phyloP scores from a whole-genome alignment of 371 early-diverging fungal genomes.

The Lichtheimia corymbifera region DNA sequence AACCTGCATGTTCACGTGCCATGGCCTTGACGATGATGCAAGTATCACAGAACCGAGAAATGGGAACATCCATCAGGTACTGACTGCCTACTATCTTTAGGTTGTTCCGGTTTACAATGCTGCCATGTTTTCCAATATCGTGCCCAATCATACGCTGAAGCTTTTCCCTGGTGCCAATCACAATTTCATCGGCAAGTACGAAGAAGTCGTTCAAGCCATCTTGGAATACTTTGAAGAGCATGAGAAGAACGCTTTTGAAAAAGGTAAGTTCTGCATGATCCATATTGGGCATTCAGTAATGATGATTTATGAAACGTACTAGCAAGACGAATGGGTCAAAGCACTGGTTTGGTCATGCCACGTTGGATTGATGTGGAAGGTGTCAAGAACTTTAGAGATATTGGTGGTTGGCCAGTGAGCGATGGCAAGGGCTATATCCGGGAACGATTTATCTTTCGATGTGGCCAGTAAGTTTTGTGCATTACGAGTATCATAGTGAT shows the following conservation, averaged over 20 bases:
- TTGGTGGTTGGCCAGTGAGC: slow-evolving; percentile 55
- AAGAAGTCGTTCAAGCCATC: slow-evolving; percentile 43
- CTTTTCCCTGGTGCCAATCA: slow-evolving; percentile 61
- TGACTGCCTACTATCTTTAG: slow-evolving; percentile 22
- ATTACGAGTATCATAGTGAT: neutral
- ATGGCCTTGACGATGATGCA: slow-evolving; percentile 60
- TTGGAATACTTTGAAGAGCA: slow-evolving; percentile 41
- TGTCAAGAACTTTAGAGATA: slow-evolving; percentile 64
- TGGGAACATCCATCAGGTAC: neutral
- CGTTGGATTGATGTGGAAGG: slow-evolving; percentile 60
- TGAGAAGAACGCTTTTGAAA: slow-evolving; percentile 42
- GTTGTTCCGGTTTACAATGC: slow-evolving; percentile 61
- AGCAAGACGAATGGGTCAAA: slow-evolving; percentile 35
- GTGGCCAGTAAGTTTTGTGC: slow-evolving; percentile 31
- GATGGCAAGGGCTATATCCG: slow-evolving; percentile 51
- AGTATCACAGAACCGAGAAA: neutral
- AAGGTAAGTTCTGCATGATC: neutral
- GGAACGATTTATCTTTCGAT: slow-evolving; percentile 40
- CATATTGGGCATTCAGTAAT: neutral
- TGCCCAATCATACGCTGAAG: slow-evolving; percentile 50
- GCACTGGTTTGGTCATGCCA: slow-evolving; percentile 24
- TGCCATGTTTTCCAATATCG: slow-evolving; percentile 50
- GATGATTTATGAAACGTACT: slow-evolving; percentile 3
- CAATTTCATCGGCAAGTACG: slow-evolving; percentile 50
- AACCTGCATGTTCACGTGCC: slow-evolving; percentile 58